Conservation (phyloP, 331 rosid genomes). For the Erythrophleum ivorense region DNA sequence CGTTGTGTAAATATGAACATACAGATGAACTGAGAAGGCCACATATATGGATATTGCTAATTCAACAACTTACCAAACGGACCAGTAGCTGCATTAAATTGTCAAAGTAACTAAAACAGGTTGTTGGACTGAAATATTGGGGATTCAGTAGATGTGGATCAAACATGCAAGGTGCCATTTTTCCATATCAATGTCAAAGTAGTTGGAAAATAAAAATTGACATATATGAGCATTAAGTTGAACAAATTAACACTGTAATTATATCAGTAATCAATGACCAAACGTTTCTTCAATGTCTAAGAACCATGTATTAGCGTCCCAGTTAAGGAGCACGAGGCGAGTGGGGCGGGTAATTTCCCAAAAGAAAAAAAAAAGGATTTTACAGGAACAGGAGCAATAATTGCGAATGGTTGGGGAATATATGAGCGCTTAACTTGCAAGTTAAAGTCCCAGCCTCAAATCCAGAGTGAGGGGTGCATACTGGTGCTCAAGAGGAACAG, state of each 20-base stretch:
- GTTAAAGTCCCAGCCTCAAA: slow-evolving; percentile 57
- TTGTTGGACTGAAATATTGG: no score
- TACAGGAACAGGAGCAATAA: no score
- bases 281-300: not conserved
- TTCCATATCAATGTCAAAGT: not conserved
- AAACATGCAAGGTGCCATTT: not conserved
- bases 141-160: no score
- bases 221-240: not conserved
- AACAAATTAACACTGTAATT: not conserved
- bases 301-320: not conserved
- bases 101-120: not conserved
- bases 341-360: no score
- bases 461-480: slow-evolving; percentile 3
- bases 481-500: not conserved
- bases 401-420: no score
- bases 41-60: not conserved
- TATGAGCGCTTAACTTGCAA: not conserved
- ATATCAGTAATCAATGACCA: not conserved
- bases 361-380: no score
- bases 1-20: not conserved
- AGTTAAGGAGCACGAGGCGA: no score
- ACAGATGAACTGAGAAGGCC: not conserved
- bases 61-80: not conserved
- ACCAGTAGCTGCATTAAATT: not conserved
- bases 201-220: no score